Evolutionary conservation across 495 filamentous ascomycete species (phyloP), one percentile per base, ranked within the genome.

Genomic region (Neurospora sp.): DNA sequence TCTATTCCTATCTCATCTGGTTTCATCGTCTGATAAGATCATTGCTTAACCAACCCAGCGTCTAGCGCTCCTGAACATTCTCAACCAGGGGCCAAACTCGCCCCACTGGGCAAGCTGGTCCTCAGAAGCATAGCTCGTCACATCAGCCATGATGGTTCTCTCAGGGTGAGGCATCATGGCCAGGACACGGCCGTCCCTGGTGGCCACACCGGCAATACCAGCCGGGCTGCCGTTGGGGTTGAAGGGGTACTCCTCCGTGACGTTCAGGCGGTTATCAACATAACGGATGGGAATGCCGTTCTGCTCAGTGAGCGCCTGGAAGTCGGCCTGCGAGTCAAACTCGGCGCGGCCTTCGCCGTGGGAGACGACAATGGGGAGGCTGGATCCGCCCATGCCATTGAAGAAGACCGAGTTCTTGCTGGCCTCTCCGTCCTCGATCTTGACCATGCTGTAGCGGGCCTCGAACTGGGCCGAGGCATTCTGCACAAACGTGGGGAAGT

Each of bases 111-210:
- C 89, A 27, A 89, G 82, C 78, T 88, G 85, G 41, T 82, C 85
- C 39, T 85, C 80, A 12, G 93, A 92, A 69, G 92, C 79, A 77
- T 90, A 98, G 79, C 92, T 94, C 40, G 86, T 91, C 75, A 94
- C 90, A 75, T 94, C 92, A 74, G 86, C 90, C 84, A 97, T 82
- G 40, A 97, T 88, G n/a, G 94, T 97, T 7, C 95, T 88, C 84
- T 98, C 95, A 10, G 94, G 94, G 83, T 98, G 95, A 77, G 96
- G 96, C 95, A 98, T 98, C 85, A 98, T 89, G 11, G 93, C 94
- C 77, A 98, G 77, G 1, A 97, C 93, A 74, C 96, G 89, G 2
- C 96, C 96, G 79, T 98, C 91, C 70, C 83, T 85, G 76, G 88
- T 95, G 66, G 90, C 87, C 1, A 98, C 89, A 76, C 90, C 94